Evolutionary conservation across 1,284 basidiomycete genomes (phyloP).

Genomic region (Rhodotorula sp.): DNA sequence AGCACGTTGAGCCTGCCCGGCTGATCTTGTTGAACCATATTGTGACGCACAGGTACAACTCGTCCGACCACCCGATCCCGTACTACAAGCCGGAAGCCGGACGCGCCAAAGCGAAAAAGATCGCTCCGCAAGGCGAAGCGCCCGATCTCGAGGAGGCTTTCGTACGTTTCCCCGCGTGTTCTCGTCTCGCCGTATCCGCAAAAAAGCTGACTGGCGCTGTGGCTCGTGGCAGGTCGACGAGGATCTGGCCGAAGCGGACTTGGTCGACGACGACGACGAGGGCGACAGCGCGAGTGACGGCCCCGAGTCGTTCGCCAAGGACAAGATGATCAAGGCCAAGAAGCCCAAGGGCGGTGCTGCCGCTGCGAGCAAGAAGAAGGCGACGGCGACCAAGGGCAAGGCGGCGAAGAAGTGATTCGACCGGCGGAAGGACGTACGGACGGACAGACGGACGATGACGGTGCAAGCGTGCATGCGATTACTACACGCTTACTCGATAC

Average conservation of each 20-base stretch:
- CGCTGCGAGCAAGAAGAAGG: slow-evolving; percentile 1
- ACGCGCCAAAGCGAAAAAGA: slow-evolving; percentile 72
- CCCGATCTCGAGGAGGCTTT: slow-evolving; percentile 89
- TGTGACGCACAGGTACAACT: slow-evolving; percentile 68
- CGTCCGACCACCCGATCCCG: slow-evolving; percentile 79
- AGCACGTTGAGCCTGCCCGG: neutral
- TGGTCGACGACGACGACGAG: slow-evolving; percentile 49
- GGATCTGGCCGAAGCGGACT: slow-evolving; percentile 51
- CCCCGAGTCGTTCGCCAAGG: slow-evolving; percentile 42
- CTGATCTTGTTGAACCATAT: neutral
- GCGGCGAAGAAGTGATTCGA: slow-evolving; percentile 12
- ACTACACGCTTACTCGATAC: no score
- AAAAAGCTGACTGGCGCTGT: slow-evolving; percentile 17
- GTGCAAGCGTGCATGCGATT: no score
- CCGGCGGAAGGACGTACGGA: no score
- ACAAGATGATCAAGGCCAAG: slow-evolving; percentile 46
- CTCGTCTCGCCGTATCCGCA: neutral
- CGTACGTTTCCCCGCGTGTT: slow-evolving; percentile 52
- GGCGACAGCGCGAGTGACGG: slow-evolving; percentile 37
- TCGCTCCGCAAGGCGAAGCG: slow-evolving; percentile 62
- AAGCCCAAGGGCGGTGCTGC: slow-evolving; percentile 7
- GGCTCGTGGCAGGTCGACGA: slow-evolving; percentile 49
- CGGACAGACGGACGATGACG: no score
- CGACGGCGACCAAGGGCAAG: slow-evolving; percentile 9
- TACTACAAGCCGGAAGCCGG: slow-evolving; percentile 82